Conservation (phyloP, 2,329 filamentous ascomycete genomes). For the Epichloe festucae region DNA sequence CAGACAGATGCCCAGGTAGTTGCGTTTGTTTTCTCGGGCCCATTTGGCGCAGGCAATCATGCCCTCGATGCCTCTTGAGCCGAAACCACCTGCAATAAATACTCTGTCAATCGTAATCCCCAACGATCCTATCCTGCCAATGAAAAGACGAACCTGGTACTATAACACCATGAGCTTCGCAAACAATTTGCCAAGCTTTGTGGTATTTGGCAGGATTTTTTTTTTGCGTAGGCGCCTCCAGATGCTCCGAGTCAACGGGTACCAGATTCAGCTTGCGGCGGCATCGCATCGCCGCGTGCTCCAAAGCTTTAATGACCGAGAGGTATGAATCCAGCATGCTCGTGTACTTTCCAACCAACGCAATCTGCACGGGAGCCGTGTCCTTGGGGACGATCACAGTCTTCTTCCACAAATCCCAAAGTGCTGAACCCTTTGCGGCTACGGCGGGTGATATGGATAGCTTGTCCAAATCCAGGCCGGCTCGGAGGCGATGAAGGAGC, state of each 20-base stretch:
- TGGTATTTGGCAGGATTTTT: constrained; percentile 62
- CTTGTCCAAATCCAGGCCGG: constrained; percentile 51
- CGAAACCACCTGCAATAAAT: constrained; percentile 51
- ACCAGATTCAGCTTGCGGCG: constrained; percentile 64
- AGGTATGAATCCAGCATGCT: constrained; percentile 77
- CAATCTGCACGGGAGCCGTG: constrained; percentile 60
- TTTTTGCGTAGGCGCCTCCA: constrained; percentile 54
- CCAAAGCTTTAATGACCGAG: constrained; percentile 71
- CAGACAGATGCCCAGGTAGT: constrained; percentile 81
- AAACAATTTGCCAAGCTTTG: constrained; percentile 58
- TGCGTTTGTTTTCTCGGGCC: constrained; percentile 68
- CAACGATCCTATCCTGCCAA: background rate
- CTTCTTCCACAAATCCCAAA: constrained; percentile 68
- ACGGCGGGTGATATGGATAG: constrained; percentile 39
- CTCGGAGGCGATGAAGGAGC: constrained; percentile 53
- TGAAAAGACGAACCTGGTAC: constrained; percentile 8
- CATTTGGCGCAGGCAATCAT: constrained; percentile 84
- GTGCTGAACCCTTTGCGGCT: constrained; percentile 48
- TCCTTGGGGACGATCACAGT: constrained; percentile 42
- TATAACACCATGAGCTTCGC: constrained; percentile 50
- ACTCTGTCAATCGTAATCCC: constrained; percentile 1
- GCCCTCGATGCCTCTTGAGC: constrained; percentile 68
- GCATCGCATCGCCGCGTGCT: constrained; percentile 85
- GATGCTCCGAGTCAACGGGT: constrained; percentile 74
- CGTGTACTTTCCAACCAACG: constrained; percentile 85